phyloP scores from a whole-genome alignment of 2,329 filamentous ascomycete species.

The Graphilbum ipis-grandicollis region DNA sequence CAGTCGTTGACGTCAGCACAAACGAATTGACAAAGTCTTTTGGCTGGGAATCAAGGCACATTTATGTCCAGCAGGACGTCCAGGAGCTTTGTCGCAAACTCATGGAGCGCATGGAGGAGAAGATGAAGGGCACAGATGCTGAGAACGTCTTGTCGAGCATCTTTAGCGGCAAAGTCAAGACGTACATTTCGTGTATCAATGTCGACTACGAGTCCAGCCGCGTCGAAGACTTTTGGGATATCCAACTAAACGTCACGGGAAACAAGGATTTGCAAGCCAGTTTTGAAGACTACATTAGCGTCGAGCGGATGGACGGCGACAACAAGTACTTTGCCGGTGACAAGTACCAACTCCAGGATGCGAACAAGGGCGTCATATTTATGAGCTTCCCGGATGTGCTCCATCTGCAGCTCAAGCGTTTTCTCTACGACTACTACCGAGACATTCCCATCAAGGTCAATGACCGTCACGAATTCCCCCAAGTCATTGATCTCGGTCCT shows the following conservation, averaged over 20 bases:
- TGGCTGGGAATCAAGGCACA: constrained; percentile 93
- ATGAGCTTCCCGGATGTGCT: constrained; percentile 86
- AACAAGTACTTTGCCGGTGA: constrained; percentile 95
- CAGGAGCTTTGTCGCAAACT: constrained; percentile 91
- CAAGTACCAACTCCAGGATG: constrained; percentile 82
- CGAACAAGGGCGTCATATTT: constrained; percentile 95
- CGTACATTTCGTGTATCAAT: constrained; percentile 96
- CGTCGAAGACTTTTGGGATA: constrained; percentile 96
- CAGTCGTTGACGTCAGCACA: constrained; percentile 66
- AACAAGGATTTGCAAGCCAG: constrained; percentile 89
- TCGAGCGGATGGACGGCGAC: constrained; percentile 92
- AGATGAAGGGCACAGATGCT: constrained; percentile 91
- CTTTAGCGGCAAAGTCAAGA: constrained; percentile 97
- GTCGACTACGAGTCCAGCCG: constrained; percentile 94
- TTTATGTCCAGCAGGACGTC: constrained; percentile 97
- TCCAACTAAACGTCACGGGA: constrained; percentile 89
- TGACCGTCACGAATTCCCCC: constrained; percentile 78
- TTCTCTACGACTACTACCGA: constrained; percentile 91
- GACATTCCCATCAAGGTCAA: constrained; percentile 99
- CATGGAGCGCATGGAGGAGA: constrained; percentile 93
- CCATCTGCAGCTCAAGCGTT: constrained; percentile 89
- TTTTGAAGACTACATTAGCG: constrained; percentile 90
- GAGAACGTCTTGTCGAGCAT: constrained; percentile 79
- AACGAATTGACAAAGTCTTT: constrained; percentile 92
- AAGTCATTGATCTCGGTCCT: constrained; percentile 65